phyloP scores from a whole-genome alignment of 2,329 filamentous ascomycete genomes.

The Fusarium acutatum region DNA sequence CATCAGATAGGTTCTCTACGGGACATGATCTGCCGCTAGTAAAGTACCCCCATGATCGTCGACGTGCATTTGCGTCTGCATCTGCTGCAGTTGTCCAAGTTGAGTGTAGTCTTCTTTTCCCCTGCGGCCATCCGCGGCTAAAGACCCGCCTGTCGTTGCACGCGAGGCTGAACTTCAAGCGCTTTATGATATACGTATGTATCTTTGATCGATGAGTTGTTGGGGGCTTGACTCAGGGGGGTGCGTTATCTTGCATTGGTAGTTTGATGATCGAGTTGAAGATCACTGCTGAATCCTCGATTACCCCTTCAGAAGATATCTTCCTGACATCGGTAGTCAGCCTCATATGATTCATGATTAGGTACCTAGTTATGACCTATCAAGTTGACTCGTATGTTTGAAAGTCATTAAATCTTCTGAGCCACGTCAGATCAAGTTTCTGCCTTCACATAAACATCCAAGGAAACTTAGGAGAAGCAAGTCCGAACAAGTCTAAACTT shows the following conservation, averaged over 20 bases:
- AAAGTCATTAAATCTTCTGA: background rate
- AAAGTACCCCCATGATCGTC: constrained; percentile 8
- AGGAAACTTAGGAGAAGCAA: background rate
- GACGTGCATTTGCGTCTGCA: background rate
- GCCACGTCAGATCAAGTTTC: background rate
- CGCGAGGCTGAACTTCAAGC: constrained; percentile 18
- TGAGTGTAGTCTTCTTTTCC: constrained; percentile 18
- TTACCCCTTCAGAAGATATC: background rate
- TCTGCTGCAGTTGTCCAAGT: constrained; percentile 18
- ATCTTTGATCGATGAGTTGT: background rate
- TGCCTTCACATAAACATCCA: background rate
- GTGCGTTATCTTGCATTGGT: constrained; percentile 38
- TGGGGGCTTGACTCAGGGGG: constrained; percentile 2
- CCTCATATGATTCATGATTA: background rate
- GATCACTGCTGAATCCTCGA: background rate
- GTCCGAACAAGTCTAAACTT: constrained; percentile 1
- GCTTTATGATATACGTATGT: constrained; percentile 1
- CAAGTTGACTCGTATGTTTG: background rate
- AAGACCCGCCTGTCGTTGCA: constrained; percentile 32
- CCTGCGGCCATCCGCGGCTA: constrained; percentile 25
- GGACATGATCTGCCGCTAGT: constrained; percentile 20
- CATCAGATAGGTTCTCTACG: constrained; percentile 2
- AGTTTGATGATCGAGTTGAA: constrained; percentile 12
- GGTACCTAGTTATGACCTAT: background rate
- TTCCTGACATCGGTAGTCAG: background rate